Evolutionary conservation across 805 yeast genomes (phyloP).

Genomic region (Myxozyma mucilagina): DNA sequence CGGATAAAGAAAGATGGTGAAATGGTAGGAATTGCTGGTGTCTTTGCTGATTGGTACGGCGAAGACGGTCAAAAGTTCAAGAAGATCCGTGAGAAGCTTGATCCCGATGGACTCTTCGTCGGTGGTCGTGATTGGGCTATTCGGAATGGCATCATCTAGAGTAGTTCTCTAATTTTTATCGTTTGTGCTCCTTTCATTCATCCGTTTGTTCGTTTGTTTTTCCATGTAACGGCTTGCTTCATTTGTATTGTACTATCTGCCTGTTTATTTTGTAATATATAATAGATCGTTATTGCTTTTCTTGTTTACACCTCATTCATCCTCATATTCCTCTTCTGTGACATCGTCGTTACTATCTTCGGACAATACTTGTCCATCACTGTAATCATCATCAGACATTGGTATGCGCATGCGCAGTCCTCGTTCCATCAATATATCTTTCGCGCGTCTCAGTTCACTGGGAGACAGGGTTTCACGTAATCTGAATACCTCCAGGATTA

Average conservation of each 20-base stretch:
- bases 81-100: conserved; percentile 62
- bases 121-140: conserved; percentile 78
- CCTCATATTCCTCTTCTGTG: background rate
- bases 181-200: background rate
- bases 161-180: background rate
- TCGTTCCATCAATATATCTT: conserved; percentile 21
- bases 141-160: conserved; percentile 60
- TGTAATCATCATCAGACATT: conserved; percentile 18
- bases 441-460: conserved; percentile 10
- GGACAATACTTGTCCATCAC: background rate
- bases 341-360: background rate
- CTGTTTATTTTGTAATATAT: background rate
- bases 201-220: background rate
- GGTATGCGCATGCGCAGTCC: conserved; percentile 17
- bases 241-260: background rate
- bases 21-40: conserved; percentile 75
- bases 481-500: conserved; percentile 7
- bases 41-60: conserved; percentile 78
- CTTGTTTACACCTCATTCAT: background rate
- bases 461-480: background rate
- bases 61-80: conserved; percentile 63
- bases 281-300: background rate
- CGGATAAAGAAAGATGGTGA: conserved; percentile 53
- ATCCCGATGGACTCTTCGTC: conserved; percentile 80
- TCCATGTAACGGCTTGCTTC: background rate